phyloP scores from a whole-genome alignment of 1,284 basidiomycete genomes.

The Ganoderma lingzhi region DNA sequence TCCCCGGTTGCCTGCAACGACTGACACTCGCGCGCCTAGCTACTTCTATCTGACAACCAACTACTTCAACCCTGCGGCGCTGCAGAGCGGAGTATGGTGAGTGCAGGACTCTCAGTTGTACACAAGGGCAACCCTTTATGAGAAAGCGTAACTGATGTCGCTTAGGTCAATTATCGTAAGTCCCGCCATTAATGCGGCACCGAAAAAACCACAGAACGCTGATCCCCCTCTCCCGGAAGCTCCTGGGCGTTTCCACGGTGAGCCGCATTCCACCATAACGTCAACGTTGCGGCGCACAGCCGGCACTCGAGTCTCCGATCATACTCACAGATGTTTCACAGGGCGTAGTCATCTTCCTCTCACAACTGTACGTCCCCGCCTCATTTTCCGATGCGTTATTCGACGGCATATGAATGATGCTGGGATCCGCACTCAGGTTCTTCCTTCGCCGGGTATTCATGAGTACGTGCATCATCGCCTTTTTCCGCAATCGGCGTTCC shows the following conservation, averaged over 20 bases:
- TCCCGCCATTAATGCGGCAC: not conserved
- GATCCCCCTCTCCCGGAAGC: slow-evolving; percentile 9
- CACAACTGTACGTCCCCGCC: slow-evolving; percentile 21
- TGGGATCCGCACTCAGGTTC: slow-evolving; percentile 13
- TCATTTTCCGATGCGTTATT: not conserved
- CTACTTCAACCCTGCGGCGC: slow-evolving; percentile 27
- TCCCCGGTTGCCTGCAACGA: not conserved
- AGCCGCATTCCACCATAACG: not conserved
- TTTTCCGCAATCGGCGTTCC: not conserved
- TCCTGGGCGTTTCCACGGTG: slow-evolving; percentile 26
- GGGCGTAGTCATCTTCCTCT: slow-evolving; percentile 24
- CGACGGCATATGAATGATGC: not conserved
- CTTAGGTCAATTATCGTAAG: slow-evolving; percentile 31
- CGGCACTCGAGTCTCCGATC: not conserved
- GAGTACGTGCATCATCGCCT: slow-evolving; percentile 14
- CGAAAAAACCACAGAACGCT: not conserved
- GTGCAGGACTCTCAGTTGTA: not conserved
- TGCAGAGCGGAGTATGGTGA: slow-evolving; percentile 25
- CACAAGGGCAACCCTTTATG: not conserved
- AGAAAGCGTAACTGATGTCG: not conserved
- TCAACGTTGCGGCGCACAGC: not conserved
- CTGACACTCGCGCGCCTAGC: slow-evolving; percentile 9
- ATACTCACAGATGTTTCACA: slow-evolving; percentile 9
- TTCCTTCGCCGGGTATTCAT: slow-evolving; percentile 28
- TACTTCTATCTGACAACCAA: slow-evolving; percentile 29